A percentile compares a stretch with the other conserved stretches of the same genome.
Evolutionary conservation across 2,329 filamentous ascomycete genomes (phyloP).

Genomic region (Calonectria henricotiae): DNA sequence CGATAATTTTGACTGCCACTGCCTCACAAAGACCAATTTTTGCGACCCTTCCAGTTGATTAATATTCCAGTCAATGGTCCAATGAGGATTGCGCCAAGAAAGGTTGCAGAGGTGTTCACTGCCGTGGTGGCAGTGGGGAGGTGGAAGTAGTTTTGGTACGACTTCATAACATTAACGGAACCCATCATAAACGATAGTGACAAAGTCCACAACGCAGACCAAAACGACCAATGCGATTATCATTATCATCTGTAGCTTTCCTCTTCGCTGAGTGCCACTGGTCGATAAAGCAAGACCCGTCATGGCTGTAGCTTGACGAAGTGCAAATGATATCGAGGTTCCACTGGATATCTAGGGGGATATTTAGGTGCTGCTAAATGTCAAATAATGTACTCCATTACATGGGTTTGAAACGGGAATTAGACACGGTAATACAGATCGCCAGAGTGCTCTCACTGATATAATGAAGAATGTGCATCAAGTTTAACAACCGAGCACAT

Average conservation of each 20-base stretch:
- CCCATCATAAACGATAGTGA: slow-evolving; percentile 25
- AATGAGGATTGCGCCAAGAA: slow-evolving; percentile 26
- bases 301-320: neutral
- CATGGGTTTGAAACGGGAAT: neutral
- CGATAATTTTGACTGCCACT: slow-evolving; percentile 24
- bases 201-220: slow-evolving; percentile 18
- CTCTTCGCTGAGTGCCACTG: neutral
- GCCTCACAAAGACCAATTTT: slow-evolving; percentile 18
- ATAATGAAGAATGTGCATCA: neutral
- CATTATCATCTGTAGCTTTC: slow-evolving; percentile 12
- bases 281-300: neutral
- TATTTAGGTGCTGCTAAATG: too few species aligned
- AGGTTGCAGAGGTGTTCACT: slow-evolving; percentile 33
- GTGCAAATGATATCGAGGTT: neutral
- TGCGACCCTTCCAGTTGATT: slow-evolving; percentile 45
- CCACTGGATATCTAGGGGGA: neutral
- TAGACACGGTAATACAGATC: neutral
- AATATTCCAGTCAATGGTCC: slow-evolving; percentile 29
- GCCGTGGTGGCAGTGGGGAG: slow-evolving; percentile 36
- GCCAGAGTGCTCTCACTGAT: neutral
- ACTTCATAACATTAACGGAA: slow-evolving; percentile 32
- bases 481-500: neutral
- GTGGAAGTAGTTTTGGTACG: slow-evolving; percentile 33
- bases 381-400: neutral
- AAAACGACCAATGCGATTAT: slow-evolving; percentile 3